These are phyloP conservation scores for Osmanthus fragrans DNA, from an alignment of 257 asterid genomes.

Conservation along the genomic window DNA sequence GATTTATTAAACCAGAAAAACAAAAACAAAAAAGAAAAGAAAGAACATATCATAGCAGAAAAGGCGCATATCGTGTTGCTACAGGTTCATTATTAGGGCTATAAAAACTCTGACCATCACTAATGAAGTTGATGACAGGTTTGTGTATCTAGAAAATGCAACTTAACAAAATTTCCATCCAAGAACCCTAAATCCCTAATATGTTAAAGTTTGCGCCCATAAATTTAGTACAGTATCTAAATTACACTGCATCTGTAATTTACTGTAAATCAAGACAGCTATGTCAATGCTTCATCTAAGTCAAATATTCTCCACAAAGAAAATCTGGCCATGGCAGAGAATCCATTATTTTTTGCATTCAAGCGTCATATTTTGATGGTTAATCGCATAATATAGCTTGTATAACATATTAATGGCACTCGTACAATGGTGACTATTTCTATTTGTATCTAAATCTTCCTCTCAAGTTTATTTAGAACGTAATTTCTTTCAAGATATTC, in stretches of 20 bases:
- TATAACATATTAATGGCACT: background rate
- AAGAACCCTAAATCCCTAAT: background rate
- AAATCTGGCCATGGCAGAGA: background rate
- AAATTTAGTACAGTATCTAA: too few species aligned
- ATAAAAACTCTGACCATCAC: too few species aligned
- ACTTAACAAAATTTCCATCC: background rate
- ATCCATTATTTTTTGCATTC: background rate
- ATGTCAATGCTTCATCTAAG: background rate
- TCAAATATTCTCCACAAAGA: background rate
- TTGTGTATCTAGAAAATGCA: background rate
- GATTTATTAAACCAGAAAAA: too few species aligned
- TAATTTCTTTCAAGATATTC: slow-evolving; percentile 83
- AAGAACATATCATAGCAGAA: too few species aligned
- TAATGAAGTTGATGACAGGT: too few species aligned
- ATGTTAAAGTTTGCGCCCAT: too few species aligned
- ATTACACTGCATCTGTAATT: too few species aligned
- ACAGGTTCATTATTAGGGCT: too few species aligned
- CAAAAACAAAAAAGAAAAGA: too few species aligned
- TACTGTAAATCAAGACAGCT: too few species aligned
- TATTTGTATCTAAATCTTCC: slow-evolving; percentile 71
- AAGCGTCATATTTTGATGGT: background rate
- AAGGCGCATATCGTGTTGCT: too few species aligned
- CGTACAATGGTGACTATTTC: slow-evolving; percentile 7
- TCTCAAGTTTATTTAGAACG: slow-evolving; percentile 73
- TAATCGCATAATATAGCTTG: slow-evolving; percentile 1